Evolutionary conservation across 2,329 filamentous ascomycete genomes (phyloP).

Genomic region (Monosporascus ibericus): DNA sequence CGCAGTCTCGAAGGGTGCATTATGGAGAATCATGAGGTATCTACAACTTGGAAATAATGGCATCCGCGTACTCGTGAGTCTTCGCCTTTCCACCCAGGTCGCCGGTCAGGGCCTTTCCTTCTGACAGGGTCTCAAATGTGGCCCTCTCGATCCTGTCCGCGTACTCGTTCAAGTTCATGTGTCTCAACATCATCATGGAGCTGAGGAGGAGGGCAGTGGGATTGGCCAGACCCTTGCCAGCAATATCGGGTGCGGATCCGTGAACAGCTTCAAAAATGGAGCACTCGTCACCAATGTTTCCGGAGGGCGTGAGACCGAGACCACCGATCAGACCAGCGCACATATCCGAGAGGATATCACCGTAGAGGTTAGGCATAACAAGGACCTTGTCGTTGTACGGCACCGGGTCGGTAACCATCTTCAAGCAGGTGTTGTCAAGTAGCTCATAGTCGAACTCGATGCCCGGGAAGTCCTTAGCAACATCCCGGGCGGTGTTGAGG

Average conservation of each 20-base stretch:
- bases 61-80: slow-evolving; percentile 87
- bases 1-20: slow-evolving; percentile 15
- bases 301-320: slow-evolving; percentile 92
- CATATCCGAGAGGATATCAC: slow-evolving; percentile 99
- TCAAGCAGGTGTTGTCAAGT: slow-evolving; percentile 98
- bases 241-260: slow-evolving; percentile 94
- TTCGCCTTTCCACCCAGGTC: slow-evolving; percentile 95
- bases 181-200: slow-evolving; percentile 99
- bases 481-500: slow-evolving; percentile 75
- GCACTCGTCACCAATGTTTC: slow-evolving; percentile 98
- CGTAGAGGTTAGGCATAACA: slow-evolving; percentile 97
- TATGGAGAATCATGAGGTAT: slow-evolving; percentile 21
- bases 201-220: slow-evolving; percentile 91
- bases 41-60: slow-evolving; percentile 73
- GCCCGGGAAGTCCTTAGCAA: slow-evolving; percentile 90
- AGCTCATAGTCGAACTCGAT: slow-evolving; percentile 98
- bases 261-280: slow-evolving; percentile 99
- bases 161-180: slow-evolving; percentile 87
- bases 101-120: slow-evolving; percentile 94
- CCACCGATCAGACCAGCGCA: slow-evolving; percentile 97
- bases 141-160: slow-evolving; percentile 87
- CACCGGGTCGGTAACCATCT: slow-evolving; percentile 93
- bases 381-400: slow-evolving; percentile 99
- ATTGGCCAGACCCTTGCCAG: slow-evolving; percentile 93
- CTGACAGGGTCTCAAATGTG: slow-evolving; percentile 88